A percentile compares a stretch with the other conserved stretches of the same genome.
These are phyloP conservation scores for Apophysomyces trapeziformis DNA, from an alignment of 371 early-diverging fungal species.

Conservation along the genomic window DNA sequence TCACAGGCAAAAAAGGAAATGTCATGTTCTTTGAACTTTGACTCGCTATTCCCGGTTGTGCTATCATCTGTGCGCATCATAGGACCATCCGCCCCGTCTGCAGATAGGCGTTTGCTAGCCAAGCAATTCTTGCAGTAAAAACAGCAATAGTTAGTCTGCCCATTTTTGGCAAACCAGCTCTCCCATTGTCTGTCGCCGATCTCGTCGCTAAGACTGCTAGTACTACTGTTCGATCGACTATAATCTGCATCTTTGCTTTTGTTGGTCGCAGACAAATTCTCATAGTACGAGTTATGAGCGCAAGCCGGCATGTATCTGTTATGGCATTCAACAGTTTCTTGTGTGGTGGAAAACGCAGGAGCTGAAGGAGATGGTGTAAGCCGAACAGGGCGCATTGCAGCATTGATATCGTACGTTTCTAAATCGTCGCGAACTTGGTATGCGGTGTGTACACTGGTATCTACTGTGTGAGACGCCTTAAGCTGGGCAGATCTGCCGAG, in stretches of 20 bases:
- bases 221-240: constrained; percentile 5
- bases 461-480: not conserved
- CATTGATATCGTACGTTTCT: not conserved
- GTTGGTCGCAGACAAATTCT: not conserved
- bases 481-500: not conserved
- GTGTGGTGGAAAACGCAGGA: constrained; percentile 1
- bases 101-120: not conserved
- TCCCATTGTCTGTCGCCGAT: not conserved
- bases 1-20: not conserved
- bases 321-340: not conserved
- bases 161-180: not conserved
- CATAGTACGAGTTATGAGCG: constrained; percentile 15
- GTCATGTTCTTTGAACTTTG: not conserved
- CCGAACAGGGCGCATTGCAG: constrained; percentile 5
- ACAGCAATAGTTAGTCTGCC: not conserved
- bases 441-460: not conserved
- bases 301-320: constrained; percentile 9
- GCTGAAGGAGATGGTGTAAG: constrained; percentile 19
- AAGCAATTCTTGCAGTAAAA: not conserved
- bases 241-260: not conserved
- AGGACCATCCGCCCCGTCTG: not conserved
- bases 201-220: constrained; percentile 3
- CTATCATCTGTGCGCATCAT: not conserved
- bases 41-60: not conserved
- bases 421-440: not conserved